Percentiles rank a stretch among this genome's conserved stretches.
Evolutionary conservation across 129 eudicot species (phyloP).

Genomic region (Logfia minima): DNA sequence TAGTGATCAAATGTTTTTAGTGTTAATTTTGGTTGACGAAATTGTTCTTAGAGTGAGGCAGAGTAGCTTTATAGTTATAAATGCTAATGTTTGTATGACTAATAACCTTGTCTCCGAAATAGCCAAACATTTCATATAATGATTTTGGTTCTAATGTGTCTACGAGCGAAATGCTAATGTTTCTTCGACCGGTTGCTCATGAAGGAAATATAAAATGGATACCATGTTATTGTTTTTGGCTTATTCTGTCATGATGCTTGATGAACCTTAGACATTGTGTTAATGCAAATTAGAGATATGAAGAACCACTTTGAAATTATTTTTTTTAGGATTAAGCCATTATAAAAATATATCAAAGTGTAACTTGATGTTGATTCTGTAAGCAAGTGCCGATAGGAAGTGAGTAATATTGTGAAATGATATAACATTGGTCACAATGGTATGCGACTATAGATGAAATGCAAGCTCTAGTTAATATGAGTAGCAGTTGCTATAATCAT

Average conservation of each 20-base stretch:
- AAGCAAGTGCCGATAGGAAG: not conserved
- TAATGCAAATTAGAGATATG: not conserved
- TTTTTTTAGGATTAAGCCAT: not conserved
- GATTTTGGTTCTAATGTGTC: not conserved
- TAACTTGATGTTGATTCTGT: not conserved
- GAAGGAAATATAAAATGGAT: not conserved
- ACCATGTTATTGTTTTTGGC: not conserved
- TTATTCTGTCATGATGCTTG: not conserved
- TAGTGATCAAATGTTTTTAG: not conserved
- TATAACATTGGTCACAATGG: not conserved
- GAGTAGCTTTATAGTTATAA: not conserved
- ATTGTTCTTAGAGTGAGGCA: not conserved
- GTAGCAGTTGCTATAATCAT: not conserved
- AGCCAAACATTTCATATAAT: not conserved
- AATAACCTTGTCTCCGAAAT: not conserved
- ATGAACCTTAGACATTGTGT: not conserved
- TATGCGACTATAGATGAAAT: not conserved
- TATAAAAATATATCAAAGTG: not conserved
- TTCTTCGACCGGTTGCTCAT: not conserved
- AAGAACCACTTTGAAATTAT: not conserved
- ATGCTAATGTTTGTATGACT: not conserved
- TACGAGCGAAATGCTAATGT: not conserved
- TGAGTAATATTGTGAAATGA: not conserved
- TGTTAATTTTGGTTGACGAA: not conserved
- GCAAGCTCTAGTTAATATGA: not conserved